Percentiles rank a stretch among this genome's conserved stretches.
Evolutionary conservation across 2,329 filamentous ascomycete species (phyloP).

Genomic region (Pseudogymnoascus sp.): DNA sequence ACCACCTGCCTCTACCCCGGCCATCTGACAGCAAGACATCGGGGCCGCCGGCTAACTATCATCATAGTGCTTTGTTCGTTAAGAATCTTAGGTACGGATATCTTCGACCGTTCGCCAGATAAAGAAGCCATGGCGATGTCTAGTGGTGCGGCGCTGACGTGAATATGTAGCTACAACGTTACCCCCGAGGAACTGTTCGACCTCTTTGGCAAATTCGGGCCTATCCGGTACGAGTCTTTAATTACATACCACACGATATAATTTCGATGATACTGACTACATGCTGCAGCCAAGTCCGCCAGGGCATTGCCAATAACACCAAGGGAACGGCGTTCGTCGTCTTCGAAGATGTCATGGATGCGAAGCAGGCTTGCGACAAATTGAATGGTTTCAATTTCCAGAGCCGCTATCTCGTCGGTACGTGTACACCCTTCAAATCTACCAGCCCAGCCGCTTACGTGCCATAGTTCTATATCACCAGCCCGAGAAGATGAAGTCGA

Average conservation of each 20-base stretch:
- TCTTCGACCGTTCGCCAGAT: conserved; percentile 34
- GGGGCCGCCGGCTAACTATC: conserved; percentile 7
- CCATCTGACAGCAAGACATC: neutral
- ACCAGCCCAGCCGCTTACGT: conserved; percentile 4
- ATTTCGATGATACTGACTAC: conserved; percentile 21
- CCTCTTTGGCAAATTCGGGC: conserved; percentile 95
- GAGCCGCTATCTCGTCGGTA: conserved; percentile 96
- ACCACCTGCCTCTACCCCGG: neutral
- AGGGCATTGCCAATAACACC: conserved; percentile 93
- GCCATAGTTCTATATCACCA: conserved; percentile 62
- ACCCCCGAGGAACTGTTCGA: conserved; percentile 96
- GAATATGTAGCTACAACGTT: conserved; percentile 80
- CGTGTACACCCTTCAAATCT: conserved; percentile 32
- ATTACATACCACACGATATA: neutral
- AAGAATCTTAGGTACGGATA: conserved; percentile 89
- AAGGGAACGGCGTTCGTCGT: conserved; percentile 99
- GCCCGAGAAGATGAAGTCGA: conserved; percentile 76
- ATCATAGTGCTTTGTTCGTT: conserved; percentile 88
- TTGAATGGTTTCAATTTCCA: conserved; percentile 99
- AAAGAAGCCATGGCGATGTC: conserved; percentile 49
- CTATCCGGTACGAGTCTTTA: conserved; percentile 65
- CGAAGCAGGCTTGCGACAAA: conserved; percentile 98
- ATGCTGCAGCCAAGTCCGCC: conserved; percentile 76
- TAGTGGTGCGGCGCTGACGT: conserved; percentile 39
- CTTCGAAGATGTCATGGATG: conserved; percentile 98